phyloP scores from a whole-genome alignment of 2,329 filamentous ascomycete genomes.

The Pseudogymnoascus sp. region DNA sequence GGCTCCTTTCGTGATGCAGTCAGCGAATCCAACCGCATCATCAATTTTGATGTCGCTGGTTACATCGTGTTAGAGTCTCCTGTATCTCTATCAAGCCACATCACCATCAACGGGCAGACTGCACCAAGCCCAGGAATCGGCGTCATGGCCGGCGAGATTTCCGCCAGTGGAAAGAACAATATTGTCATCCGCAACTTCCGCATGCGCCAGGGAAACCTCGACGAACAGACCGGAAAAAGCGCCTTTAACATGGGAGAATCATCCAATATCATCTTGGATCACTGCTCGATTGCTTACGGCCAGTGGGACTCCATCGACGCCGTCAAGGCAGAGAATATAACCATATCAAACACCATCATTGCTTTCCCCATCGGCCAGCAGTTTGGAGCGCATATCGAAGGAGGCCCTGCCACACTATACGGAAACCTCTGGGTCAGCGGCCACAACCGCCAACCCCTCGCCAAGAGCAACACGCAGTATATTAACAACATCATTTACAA shows the following conservation, averaged over 20 bases:
- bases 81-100: conserved; percentile 33
- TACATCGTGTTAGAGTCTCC: conserved; percentile 36
- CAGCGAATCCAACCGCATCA: conserved; percentile 33
- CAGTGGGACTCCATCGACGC: conserved; percentile 46
- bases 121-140: conserved; percentile 36
- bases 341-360: conserved; percentile 41
- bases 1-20: conserved; percentile 42
- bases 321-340: conserved; percentile 37
- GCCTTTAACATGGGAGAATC: conserved; percentile 45
- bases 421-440: conserved; percentile 50
- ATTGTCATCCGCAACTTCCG: conserved; percentile 48
- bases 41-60: conserved; percentile 38
- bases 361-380: conserved; percentile 39
- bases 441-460: conserved; percentile 49
- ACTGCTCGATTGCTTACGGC: conserved; percentile 46
- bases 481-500: conserved; percentile 46
- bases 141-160: conserved; percentile 27
- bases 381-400: conserved; percentile 44
- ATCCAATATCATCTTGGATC: conserved; percentile 48
- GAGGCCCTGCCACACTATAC: conserved; percentile 43
- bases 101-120: conserved; percentile 40
- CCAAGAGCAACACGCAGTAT: conserved; percentile 49
- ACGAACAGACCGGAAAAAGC: conserved; percentile 42
- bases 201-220: conserved; percentile 44
- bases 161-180: conserved; percentile 23